Evolutionary conservation across 805 yeast genomes (phyloP).

Genomic region (Saturnispora dispora): DNA sequence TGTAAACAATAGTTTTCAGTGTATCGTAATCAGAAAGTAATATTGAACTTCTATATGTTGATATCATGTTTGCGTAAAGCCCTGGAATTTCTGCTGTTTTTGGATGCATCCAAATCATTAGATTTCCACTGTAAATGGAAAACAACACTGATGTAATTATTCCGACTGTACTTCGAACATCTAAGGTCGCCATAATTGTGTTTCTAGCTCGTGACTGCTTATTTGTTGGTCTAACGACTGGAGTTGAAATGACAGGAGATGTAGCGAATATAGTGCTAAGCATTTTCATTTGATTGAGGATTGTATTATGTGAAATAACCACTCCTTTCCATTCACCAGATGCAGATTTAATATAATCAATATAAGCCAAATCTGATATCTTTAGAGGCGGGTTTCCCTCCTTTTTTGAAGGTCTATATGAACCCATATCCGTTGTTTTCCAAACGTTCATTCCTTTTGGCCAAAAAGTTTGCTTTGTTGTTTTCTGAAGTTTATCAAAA

Average conservation of each 20-base stretch:
- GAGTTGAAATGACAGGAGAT: conserved; percentile 32
- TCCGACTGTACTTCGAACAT: conserved; percentile 76
- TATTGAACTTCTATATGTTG: conserved; percentile 61
- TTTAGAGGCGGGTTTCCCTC: conserved; percentile 56
- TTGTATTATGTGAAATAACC: conserved; percentile 81
- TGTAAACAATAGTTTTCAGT: conserved; percentile 81
- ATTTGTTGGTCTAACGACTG: conserved; percentile 44
- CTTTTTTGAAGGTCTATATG: conserved; percentile 49
- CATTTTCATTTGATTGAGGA: conserved; percentile 80
- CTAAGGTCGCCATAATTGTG: conserved; percentile 55
- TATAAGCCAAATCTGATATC: conserved; percentile 81
- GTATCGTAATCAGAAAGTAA: conserved; percentile 81
- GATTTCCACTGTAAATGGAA: conserved; percentile 78
- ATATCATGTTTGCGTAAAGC: conserved; percentile 70
- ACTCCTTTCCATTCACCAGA: conserved; percentile 90
- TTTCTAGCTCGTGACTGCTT: conserved; percentile 39
- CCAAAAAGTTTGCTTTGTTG: conserved; percentile 34
- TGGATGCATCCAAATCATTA: conserved; percentile 72
- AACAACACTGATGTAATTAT: conserved; percentile 71
- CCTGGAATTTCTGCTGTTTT: conserved; percentile 72
- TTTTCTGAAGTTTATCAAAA: conserved; percentile 51
- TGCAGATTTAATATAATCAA: conserved; percentile 85
- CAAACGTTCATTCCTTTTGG: conserved; percentile 67
- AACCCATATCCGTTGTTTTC: conserved; percentile 84
- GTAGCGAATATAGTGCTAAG: conserved; percentile 62